Evolutionary conservation across 2,329 filamentous ascomycete genomes (phyloP).

Genomic region (Sporothrix euskadiensis): DNA sequence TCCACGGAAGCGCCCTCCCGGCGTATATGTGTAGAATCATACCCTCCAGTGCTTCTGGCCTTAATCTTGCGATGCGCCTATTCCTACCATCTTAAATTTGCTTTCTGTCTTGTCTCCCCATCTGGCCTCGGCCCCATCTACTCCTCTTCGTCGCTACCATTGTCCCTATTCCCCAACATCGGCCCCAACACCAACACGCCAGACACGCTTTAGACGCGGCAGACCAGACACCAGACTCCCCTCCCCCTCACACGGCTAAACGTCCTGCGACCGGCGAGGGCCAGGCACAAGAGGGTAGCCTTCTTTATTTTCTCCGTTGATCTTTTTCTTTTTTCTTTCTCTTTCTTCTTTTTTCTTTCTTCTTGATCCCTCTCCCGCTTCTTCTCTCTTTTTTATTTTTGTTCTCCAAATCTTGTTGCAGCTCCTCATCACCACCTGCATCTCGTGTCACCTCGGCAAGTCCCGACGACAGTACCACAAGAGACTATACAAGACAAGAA

Average conservation of each 20-base stretch:
- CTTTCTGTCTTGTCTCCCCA: not conserved
- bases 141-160: constrained; percentile 16
- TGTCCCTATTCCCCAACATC: constrained; percentile 13
- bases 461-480: not conserved
- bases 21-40: not conserved
- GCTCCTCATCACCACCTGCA: not conserved
- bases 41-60: not conserved
- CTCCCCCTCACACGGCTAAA: constrained; percentile 2
- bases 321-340: not conserved
- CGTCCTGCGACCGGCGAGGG: not conserved
- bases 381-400: not conserved
- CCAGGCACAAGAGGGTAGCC: not conserved
- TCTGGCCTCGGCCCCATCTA: not conserved
- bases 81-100: not conserved
- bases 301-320: not conserved
- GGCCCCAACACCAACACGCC: not conserved
- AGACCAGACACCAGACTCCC: not conserved
- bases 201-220: not conserved
- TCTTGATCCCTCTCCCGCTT: not conserved
- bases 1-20: not conserved
- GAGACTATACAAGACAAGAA: not conserved
- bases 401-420: not conserved
- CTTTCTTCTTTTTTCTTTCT: not conserved
- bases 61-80: constrained; percentile 9
- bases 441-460: not conserved